Conservation (phyloP, 768 basidiomycete genomes). For the Leccinum truebloodii region DNA sequence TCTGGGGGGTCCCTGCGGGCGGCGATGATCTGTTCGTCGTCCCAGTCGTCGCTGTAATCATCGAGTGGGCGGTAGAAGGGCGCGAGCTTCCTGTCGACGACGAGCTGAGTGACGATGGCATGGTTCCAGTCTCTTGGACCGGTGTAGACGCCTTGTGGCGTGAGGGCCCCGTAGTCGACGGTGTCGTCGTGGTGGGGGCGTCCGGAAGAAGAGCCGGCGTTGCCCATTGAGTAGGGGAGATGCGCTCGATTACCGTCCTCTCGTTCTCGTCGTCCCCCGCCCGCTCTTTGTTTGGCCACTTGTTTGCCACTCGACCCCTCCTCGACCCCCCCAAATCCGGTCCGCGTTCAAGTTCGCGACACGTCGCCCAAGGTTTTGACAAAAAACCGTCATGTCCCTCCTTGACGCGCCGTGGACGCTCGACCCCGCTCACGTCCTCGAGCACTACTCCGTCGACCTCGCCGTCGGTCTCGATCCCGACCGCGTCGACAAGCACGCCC, state of each 20-base stretch:
- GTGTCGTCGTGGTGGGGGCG: constrained; percentile 77
- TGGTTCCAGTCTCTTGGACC: constrained; percentile 90
- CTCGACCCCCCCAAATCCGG: constrained; percentile 11
- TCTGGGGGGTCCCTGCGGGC: constrained; percentile 71
- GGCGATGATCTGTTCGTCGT: constrained; percentile 82
- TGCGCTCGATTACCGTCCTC: constrained; percentile 4
- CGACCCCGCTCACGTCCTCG: constrained; percentile 65
- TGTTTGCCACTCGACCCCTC: constrained; percentile 24
- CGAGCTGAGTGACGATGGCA: constrained; percentile 80
- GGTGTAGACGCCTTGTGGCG: constrained; percentile 86
- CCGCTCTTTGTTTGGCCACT: constrained; percentile 19
- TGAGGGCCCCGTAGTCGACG: constrained; percentile 79
- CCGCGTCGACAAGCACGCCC: constrained; percentile 71
- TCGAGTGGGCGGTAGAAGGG: constrained; percentile 97
- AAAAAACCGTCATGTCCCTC: constrained; percentile 21
- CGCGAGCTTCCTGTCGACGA: constrained; percentile 84
- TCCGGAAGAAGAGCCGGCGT: constrained; percentile 74
- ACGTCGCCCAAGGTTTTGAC: not conserved
- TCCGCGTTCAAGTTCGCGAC: not conserved
- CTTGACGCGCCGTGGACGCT: constrained; percentile 84
- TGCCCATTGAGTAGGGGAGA: constrained; percentile 59
- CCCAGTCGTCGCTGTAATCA: constrained; percentile 89
- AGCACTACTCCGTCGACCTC: constrained; percentile 69
- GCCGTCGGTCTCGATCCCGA: constrained; percentile 61
- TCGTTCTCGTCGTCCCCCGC: constrained; percentile 10